Evolutionary conservation across 1,139 yeast species (phyloP), one percentile per base, ranked within the genome.

Genomic region (Tardiomyces digboiensis): DNA sequence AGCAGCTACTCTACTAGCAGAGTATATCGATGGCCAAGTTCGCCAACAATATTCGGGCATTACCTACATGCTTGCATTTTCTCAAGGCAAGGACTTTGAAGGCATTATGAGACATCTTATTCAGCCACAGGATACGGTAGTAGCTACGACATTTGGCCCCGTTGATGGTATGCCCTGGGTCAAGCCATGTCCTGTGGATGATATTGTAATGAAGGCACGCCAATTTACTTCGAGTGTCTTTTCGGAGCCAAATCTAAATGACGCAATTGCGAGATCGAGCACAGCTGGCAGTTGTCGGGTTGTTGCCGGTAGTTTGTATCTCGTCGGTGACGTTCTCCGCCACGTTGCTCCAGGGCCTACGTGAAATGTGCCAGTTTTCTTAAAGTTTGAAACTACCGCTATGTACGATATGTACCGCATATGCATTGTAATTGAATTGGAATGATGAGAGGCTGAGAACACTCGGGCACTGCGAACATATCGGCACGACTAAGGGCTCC

Each of bases 111-210:
- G 66, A 36, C 74, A 76, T 19, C 62, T 89, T 2, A 58, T 82
- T 2, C 56, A 58, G 10, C 60, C 66, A 0, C 57, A 61, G 1
- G 96, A 88, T 55, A 61, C 65, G 1, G 74, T 88, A 0, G 65
- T 82, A 1, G 72, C 82, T 1, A 79, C 91, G 0, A 58, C 66
- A 29, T 91, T 88, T 58, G 74, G 80, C 1, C 50, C 65, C 1
- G 91, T 94, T 0, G 93, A 83, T 14, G 82, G 85, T 0, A 89
- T 89, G 97, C 96, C 97, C 0, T 91, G 97, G 97, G 78, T 91
- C 13, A 56, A 67, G 21, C 65, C 86, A 2, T 71, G 69, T 50
- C 63, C 67, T 2, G 61, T 74, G 0, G 58, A 58, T 1, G 69
- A 64, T 1, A 42, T 53, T 14, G 48, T 43, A 2, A 21, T 20